phyloP scores from a whole-genome alignment of 2,329 filamentous ascomycete genomes.

The Aspergillus uvarum region DNA sequence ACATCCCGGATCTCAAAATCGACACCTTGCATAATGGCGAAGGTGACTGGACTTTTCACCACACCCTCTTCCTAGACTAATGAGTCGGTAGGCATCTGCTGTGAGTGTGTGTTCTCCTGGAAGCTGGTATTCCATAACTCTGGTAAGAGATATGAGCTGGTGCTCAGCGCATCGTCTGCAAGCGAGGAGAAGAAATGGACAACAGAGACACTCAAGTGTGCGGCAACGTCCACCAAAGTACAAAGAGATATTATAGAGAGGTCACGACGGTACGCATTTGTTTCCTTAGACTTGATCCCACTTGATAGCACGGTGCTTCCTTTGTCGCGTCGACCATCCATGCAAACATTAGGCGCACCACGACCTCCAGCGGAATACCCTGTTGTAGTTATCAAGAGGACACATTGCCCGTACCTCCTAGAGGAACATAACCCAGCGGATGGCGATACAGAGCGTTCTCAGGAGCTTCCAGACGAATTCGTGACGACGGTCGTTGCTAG shows the following conservation, averaged over 20 bases:
- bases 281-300: constrained; percentile 69
- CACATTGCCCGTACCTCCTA: constrained; percentile 63
- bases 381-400: constrained; percentile 86
- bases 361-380: constrained; percentile 66
- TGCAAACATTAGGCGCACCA: constrained; percentile 74
- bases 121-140: constrained; percentile 81
- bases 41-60: constrained; percentile 27
- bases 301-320: constrained; percentile 69
- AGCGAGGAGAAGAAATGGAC: constrained; percentile 82
- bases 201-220: constrained; percentile 59
- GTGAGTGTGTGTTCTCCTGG: constrained; percentile 85
- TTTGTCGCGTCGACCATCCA: constrained; percentile 60
- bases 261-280: constrained; percentile 31
- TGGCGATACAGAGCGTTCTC: constrained; percentile 70
- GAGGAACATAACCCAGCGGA: constrained; percentile 47
- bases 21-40: constrained; percentile 36
- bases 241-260: constrained; percentile 44
- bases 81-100: constrained; percentile 69
- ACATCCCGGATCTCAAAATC: constrained; percentile 49
- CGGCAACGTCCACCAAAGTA: constrained; percentile 52
- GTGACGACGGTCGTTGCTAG: constrained; percentile 72
- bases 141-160: constrained; percentile 75
- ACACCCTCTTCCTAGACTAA: constrained; percentile 11
- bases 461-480: constrained; percentile 70
- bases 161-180: constrained; percentile 80